A percentile compares a stretch with the other conserved stretches of the same genome.
Evolutionary conservation across 1,284 basidiomycete genomes (phyloP).

Genomic region (Ganoderma meredithae): DNA sequence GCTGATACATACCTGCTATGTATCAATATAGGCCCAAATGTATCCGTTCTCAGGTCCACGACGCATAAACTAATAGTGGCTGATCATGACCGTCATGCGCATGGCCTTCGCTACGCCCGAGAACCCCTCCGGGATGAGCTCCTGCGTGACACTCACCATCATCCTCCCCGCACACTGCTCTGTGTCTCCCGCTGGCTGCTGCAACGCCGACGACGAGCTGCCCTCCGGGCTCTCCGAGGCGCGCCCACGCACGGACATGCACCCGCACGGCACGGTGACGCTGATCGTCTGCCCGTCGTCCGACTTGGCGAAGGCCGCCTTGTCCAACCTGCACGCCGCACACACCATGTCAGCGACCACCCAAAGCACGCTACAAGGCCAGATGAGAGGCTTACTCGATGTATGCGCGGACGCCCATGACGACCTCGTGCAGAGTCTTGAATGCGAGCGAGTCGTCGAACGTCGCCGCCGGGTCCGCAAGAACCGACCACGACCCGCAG

Average conservation of each 20-base stretch:
- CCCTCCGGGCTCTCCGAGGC: neutral
- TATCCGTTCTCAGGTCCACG: too few relatives aligned
- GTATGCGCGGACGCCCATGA: constrained; percentile 16
- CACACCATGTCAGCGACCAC: neutral
- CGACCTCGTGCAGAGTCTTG: constrained; percentile 30
- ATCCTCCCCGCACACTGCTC: constrained; percentile 27
- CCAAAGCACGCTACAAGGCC: too few relatives aligned
- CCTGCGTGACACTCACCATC: constrained; percentile 22
- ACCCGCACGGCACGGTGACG: constrained; percentile 30
- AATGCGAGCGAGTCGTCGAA: constrained; percentile 27
- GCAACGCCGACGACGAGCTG: neutral
- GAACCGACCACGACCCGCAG: constrained; percentile 25
- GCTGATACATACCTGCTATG: too few relatives aligned
- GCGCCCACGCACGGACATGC: constrained; percentile 15
- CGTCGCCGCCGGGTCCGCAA: constrained; percentile 14
- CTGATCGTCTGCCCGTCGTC: constrained; percentile 14
- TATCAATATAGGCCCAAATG: too few relatives aligned
- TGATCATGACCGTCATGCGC: constrained; percentile 23
- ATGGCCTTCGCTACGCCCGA: constrained; percentile 20
- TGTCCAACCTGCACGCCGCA: constrained; percentile 12
- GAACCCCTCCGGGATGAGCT: neutral
- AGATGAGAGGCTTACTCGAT: constrained; percentile 13
- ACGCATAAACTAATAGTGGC: constrained; percentile 14
- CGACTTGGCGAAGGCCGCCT: constrained; percentile 12
- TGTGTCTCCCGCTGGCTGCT: neutral